Base-by-base conservation (phyloP, 2,329 filamentous ascomycete species). In the Ilyonectria mors-panacis region DNA sequence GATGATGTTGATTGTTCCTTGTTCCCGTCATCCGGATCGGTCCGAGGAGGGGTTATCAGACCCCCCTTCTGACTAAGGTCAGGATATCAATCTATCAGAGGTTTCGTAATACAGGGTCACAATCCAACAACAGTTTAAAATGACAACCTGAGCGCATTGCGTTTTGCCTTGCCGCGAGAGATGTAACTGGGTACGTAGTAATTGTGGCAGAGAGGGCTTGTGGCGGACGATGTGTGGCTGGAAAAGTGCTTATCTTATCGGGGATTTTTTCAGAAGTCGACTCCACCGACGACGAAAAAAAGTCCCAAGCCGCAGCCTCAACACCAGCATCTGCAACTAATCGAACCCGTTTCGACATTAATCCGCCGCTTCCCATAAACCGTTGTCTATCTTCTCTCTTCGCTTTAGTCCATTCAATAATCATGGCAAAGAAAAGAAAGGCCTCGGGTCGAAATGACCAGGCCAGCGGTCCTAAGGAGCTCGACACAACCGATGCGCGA, bases 341-440 rank as follows among this genome's bases (percentile, higher is more conserved):
- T 56, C 47, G 35, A 44, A 33, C 21, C 33, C 42, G 30, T 50
- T 62, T 47, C 53, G 54, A 55, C 47, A 17, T 53, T 10, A 45
- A 6, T 50, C 7, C 28, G 37, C 17, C 30, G 9, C 33, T n/a
- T 28, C 39, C 54, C 15, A 23, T 21, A 51, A 58, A 10, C 17
- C 19, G 37, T 13, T 19, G 44, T 6, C 48, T 33, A 28, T 48
- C n/a, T 51, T 28, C 4, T 10, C 26, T 12, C 21, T 19, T 17
- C 30, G 12, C 33, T 13, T 26, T n/a, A n/a, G n/a, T 37, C 17
- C 4, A 55, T 51, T 3, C 19, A 50, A 30, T 44, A 55, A 80
- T 35, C 47, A 92, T 91, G 89, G 88, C 81, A 10, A 90, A 89
- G 74, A 91, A 91, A 77, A 91, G 93, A 86, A 96, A 95, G 85